Conservation (phyloP, 2,329 filamentous ascomycete genomes). For the Thelonectria rubi region DNA sequence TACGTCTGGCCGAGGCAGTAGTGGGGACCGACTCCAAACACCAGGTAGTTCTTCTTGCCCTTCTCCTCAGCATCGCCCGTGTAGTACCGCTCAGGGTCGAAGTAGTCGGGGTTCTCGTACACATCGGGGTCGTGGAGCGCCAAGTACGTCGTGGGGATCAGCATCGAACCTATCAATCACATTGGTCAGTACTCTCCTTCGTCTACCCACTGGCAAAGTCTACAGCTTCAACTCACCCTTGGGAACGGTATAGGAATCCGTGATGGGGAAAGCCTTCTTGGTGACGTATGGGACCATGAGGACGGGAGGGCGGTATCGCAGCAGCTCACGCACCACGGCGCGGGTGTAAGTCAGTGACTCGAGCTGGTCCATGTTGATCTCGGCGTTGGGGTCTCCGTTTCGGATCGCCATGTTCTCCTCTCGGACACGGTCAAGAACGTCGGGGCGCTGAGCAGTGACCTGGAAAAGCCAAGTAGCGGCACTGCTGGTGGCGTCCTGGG, state of each 20-base stretch:
- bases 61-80: conserved; percentile 86
- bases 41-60: conserved; percentile 91
- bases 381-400: conserved; percentile 75
- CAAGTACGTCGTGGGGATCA: conserved; percentile 90
- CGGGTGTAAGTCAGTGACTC: conserved; percentile 91
- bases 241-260: conserved; percentile 85
- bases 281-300: conserved; percentile 95
- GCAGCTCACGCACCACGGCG: conserved; percentile 88
- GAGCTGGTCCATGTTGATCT: conserved; percentile 83
- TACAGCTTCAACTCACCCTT: conserved; percentile 68
- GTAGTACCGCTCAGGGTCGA: conserved; percentile 92
- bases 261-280: conserved; percentile 96
- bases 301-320: conserved; percentile 94
- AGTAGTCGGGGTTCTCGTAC: conserved; percentile 88
- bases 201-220: not conserved
- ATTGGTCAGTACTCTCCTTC: conserved; percentile 31
- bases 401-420: conserved; percentile 86
- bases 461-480: conserved; percentile 97
- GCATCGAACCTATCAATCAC: conserved; percentile 75
- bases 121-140: conserved; percentile 92
- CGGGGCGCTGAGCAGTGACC: conserved; percentile 91
- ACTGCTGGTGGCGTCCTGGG: conserved; percentile 95
- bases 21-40: conserved; percentile 95
- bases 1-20: conserved; percentile 97
- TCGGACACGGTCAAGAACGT: conserved; percentile 86